A percentile compares a stretch with the other conserved stretches of the same genome.
Evolutionary conservation across 441 rosid species (phyloP).

Genomic region (Euphorbia neoarborescens): DNA sequence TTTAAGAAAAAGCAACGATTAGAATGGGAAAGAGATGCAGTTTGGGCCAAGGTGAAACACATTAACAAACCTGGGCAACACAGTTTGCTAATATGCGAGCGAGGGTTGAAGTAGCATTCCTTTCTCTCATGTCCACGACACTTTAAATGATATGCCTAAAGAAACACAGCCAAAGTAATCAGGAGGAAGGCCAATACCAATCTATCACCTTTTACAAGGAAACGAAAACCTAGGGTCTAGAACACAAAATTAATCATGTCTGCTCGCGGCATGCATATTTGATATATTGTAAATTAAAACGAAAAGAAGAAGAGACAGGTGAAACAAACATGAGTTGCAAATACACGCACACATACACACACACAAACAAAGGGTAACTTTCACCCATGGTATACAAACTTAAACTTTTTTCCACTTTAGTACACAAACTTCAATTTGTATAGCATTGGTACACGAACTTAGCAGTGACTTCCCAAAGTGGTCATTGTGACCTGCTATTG

Average conservation of each 20-base stretch:
- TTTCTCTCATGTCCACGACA: constrained; percentile 69
- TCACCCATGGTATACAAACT: too few species aligned
- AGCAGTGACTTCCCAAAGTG: too few species aligned
- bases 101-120: constrained; percentile 45
- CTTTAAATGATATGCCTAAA: constrained; percentile 24
- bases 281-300: too few species aligned
- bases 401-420: too few species aligned
- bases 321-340: neutral
- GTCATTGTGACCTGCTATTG: too few species aligned
- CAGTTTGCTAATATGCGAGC: constrained; percentile 66
- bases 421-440: too few species aligned
- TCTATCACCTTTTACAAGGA: neutral
- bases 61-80: constrained; percentile 61
- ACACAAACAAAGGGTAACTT: too few species aligned
- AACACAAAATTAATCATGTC: neutral
- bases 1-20: neutral
- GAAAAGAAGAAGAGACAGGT: neutral
- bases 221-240: neutral
- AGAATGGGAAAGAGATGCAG: neutral
- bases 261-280: neutral
- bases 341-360: too few species aligned
- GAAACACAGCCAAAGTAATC: neutral
- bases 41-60: constrained; percentile 6
- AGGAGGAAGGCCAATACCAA: neutral
- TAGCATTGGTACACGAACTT: too few species aligned